These are phyloP conservation scores for Pleodorina starrii DNA, from an alignment of 139 green algal species.

Conservation along the genomic window DNA sequence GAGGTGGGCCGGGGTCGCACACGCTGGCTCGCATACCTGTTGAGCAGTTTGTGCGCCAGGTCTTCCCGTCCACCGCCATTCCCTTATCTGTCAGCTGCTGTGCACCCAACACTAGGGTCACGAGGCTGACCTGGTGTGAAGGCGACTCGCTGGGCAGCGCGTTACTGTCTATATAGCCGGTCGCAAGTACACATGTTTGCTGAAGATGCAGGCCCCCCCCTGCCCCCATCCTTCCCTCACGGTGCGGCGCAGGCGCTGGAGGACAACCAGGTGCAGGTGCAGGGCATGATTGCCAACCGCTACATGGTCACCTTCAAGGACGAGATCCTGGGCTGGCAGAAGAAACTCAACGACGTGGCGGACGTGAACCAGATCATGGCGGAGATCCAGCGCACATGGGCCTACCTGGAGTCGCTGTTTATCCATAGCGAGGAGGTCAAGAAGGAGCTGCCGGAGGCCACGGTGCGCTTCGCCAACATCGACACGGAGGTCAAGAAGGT, in stretches of 20 bases:
- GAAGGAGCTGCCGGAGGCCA: slow-evolving; percentile 90
- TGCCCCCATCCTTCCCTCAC: too few relatives aligned
- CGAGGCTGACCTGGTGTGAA: too few relatives aligned
- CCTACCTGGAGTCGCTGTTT: slow-evolving; percentile 90
- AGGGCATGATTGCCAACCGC: slow-evolving; percentile 94
- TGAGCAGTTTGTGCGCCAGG: too few relatives aligned
- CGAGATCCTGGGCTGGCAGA: slow-evolving; percentile 87
- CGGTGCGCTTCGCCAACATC: slow-evolving; percentile 83
- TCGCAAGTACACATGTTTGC: too few relatives aligned
- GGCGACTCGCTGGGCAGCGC: too few relatives aligned
- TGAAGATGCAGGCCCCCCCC: too few relatives aligned
- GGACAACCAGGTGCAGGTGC: slow-evolving; percentile 90
- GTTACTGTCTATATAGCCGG: too few relatives aligned
- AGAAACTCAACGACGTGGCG: slow-evolving; percentile 87
- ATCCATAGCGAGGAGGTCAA: slow-evolving; percentile 92
- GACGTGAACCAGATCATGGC: slow-evolving; percentile 87
- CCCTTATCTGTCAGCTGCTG: too few relatives aligned
- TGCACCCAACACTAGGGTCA: too few relatives aligned
- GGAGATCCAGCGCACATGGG: slow-evolving; percentile 91
- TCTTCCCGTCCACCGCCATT: too few relatives aligned
- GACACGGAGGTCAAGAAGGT: slow-evolving; percentile 84
- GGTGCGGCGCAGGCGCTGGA: slow-evolving; percentile 83
- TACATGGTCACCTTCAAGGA: slow-evolving; percentile 93
- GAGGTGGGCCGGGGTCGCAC: slow-evolving; percentile 59
- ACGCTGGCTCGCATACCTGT: background rate